Percentiles rank a stretch among this genome's conserved stretches.
Conservation (phyloP, 1,139 yeast genomes). For the Yamadazyma buinensis region DNA sequence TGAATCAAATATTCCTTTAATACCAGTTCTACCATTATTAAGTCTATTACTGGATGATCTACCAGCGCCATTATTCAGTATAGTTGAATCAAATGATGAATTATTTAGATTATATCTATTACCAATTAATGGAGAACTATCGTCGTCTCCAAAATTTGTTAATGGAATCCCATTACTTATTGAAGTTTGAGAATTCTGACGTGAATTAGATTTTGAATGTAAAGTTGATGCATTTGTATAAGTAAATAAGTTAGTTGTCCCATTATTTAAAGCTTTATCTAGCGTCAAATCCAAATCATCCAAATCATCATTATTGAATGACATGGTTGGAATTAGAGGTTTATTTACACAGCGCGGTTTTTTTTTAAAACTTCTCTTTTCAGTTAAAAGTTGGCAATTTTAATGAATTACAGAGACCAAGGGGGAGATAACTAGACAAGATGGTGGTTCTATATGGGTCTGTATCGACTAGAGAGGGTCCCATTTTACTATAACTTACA, state of each 20-base stretch:
- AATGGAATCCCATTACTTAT: conserved; percentile 26
- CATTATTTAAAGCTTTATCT: conserved; percentile 41
- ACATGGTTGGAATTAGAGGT: no score
- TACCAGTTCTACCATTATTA: conserved; percentile 7
- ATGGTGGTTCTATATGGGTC: no score
- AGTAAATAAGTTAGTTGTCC: conserved; percentile 28
- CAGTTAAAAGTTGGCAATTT: no score
- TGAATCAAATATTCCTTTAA: conserved; percentile 14
- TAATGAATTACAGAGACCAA: no score
- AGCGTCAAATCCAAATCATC: conserved; percentile 44
- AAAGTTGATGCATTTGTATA: neutral
- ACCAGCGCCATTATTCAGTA: neutral
- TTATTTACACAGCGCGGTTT: no score
- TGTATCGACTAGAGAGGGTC: no score
- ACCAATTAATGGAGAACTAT: conserved; percentile 28
- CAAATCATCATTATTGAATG: conserved; percentile 13
- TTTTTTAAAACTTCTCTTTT: no score
- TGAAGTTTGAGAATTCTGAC: conserved; percentile 25
- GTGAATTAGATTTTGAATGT: conserved; percentile 12
- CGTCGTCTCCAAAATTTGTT: conserved; percentile 16
- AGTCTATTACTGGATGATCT: conserved; percentile 13
- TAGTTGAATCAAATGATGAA: conserved; percentile 20
- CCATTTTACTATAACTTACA: no score
- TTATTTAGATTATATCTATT: conserved; percentile 13
- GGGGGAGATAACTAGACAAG: no score